phyloP scores from a whole-genome alignment of 495 filamentous ascomycete genomes.

The Baudoinia panamericana region DNA sequence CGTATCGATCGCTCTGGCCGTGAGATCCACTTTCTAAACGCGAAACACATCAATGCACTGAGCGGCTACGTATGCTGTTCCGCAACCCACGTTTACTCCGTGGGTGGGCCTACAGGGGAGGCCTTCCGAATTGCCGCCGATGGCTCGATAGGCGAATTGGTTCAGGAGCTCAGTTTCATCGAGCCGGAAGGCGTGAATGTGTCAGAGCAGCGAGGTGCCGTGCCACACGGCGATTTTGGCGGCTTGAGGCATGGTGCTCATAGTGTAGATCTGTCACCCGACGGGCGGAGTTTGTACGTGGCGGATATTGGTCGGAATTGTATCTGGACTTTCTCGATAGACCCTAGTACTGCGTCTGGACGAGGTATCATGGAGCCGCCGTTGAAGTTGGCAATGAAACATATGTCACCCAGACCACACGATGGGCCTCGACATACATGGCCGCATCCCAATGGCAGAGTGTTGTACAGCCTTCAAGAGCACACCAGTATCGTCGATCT shows the following conservation, averaged over 20 bases:
- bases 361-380: no score
- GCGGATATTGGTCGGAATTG: conserved; percentile 19
- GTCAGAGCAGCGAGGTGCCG: conserved; percentile 6
- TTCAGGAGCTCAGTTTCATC: conserved; percentile 18
- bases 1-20: conserved; percentile 11
- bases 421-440: conserved; percentile 20
- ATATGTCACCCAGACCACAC: conserved; percentile 9
- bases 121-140: conserved; percentile 16
- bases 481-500: conserved; percentile 20
- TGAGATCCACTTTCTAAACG: conserved; percentile 17
- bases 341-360: background rate
- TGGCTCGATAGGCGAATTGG: conserved; percentile 12
- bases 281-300: conserved; percentile 16
- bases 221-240: conserved; percentile 20
- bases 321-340: conserved; percentile 15
- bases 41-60: conserved; percentile 9
- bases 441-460: conserved; percentile 18
- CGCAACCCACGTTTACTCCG: conserved; percentile 15
- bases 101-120: conserved; percentile 19
- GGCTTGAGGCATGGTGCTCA: conserved; percentile 23
- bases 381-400: conserved; percentile 10
- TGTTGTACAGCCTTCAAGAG: conserved; percentile 20
- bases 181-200: conserved; percentile 12
- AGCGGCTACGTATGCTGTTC: conserved; percentile 20
- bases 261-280: conserved; percentile 17